Evolutionary conservation across 2,329 filamentous ascomycete genomes (phyloP).

Genomic region (Diaporthe batatas): DNA sequence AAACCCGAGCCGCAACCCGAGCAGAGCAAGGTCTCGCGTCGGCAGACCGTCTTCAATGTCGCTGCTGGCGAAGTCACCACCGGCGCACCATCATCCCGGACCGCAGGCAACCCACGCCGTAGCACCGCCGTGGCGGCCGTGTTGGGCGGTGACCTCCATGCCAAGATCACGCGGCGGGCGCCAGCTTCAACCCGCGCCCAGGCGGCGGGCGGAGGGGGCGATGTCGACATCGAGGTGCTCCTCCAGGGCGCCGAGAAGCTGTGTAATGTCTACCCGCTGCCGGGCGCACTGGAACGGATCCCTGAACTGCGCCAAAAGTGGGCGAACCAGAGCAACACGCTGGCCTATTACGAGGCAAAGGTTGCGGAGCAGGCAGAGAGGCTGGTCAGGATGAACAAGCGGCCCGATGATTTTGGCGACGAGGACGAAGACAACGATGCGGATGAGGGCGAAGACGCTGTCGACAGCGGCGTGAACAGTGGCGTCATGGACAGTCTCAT

Average conservation of each 20-base stretch:
- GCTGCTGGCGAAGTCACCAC: conserved; percentile 73
- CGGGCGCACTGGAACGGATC: conserved; percentile 84
- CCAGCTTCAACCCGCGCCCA: conserved; percentile 58
- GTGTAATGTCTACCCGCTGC: conserved; percentile 86
- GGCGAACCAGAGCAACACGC: conserved; percentile 77
- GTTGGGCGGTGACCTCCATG: conserved; percentile 87
- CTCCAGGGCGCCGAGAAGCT: conserved; percentile 91
- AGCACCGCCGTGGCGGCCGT: conserved; percentile 92
- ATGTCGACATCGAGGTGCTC: conserved; percentile 88
- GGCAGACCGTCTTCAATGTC: conserved; percentile 77
- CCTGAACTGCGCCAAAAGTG: conserved; percentile 78
- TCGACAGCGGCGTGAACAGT: conserved; percentile 47
- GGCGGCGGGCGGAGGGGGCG: conserved; percentile 64
- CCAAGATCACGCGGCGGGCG: conserved; percentile 77
- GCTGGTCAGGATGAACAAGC: conserved; percentile 79
- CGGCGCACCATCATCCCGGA: conserved; percentile 60
- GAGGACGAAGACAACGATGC: conserved; percentile 69
- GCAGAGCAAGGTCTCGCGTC: conserved; percentile 56
- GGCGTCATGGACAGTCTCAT: conserved; percentile 57
- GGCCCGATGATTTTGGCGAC: conserved; percentile 68
- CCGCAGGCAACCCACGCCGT: conserved; percentile 68
- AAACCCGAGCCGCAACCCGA: conserved; percentile 61
- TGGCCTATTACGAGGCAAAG: conserved; percentile 83
- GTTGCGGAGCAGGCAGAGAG: conserved; percentile 83
- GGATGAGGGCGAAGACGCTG: conserved; percentile 64